Base-by-base conservation (phyloP, 805 yeast species). In the Candida maris region DNA sequence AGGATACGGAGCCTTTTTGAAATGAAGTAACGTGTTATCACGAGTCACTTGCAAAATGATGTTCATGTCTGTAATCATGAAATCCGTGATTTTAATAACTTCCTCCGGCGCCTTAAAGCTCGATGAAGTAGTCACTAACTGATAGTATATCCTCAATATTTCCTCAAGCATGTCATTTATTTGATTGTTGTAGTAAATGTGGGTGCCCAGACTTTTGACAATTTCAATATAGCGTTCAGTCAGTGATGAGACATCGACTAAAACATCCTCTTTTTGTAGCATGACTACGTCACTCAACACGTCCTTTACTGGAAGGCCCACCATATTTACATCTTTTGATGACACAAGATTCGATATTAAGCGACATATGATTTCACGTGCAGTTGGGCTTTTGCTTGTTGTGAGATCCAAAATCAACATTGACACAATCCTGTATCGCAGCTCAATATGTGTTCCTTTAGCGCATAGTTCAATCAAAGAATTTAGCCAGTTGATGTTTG, bases 231-330 rank as follows among this genome's bases (percentile, higher is more conserved):
- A 79, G 49, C 72, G 58, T 31, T 51, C 30, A 51, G 73, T 50
- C 52, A 73, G 45, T 34, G 61, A 41, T 6, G 54, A 37, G 4
- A 46, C 36, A 6, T 61, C 52, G 2, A 54, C 49, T 8, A 57
- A 13, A 6, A 57, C 43, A 28, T 50, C 40, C 12, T 46, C 39
- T 8, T 55, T 52, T 49, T 82, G 85, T 31, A 77, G 65, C 8
- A 60, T 54, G 28, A 83, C 58, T 5, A 84, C 53, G 38, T 72
- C 77, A 42, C 79, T 76, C 55, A 84, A 69, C 25, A 85, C 73
- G 56, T 89, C 97, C 25, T 87, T 68, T 5, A 88, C 84, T 8
- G 96, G 83, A 30, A 93, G 65, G 0, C 97, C 97, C 43, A 88
- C 81, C 71, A 91, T 77, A 56, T 83, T 86, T 27, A 86, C 86